Base-by-base conservation (phyloP, 108 stramenopile species). In the Parmales sp. region DNA sequence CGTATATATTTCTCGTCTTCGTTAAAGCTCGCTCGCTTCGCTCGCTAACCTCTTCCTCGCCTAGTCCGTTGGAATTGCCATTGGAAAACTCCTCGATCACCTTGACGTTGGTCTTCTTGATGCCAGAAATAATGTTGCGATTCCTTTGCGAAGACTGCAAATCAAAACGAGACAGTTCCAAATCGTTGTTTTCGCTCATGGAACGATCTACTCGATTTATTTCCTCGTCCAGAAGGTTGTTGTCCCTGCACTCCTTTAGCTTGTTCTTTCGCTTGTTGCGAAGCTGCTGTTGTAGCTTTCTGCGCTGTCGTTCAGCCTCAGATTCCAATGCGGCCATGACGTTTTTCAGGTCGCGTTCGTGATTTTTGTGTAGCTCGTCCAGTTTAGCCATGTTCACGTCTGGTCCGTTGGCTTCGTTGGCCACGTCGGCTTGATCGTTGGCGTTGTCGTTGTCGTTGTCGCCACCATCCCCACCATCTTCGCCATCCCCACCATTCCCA, bases 181-280 rank as follows among this genome's bases (percentile, higher is more conserved):
- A 13, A 13, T 28, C 54, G 31, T 60, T 60, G 1, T 60, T 34
- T 16, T 60, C 54, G 28, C 36, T 34, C 3, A 60, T 2, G 5
- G 29, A 1, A 28, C 54, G 26, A 28, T 60, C 54, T 18, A 60
- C 20, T 20, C 54, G 29, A 60, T 28, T 34, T 7, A 60, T 60
- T 34, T 60, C 54, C 31, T 60, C 54, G 3, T 29, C 54, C 54
- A 60, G 13, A 28, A 60, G 29, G 4, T 20, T 20, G 4, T 4
- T 34, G 54, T 60, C 54, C 26, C 16, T 60, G 54, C 54, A 60
- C 54, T 60, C 29, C 28, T 60, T 60, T 28, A 60, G 13, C 5
- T 34, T 28, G n/a, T 60, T 11, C 54, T 60, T 60, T 11, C 54
- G 26, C 31, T 20, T 60, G 26, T 60, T 60, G 13, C 36, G 29